A percentile compares a stretch with the other conserved stretches of the same genome.
phyloP scores from a whole-genome alignment of 768 basidiomycete species.

The Trametes sanguinea region DNA sequence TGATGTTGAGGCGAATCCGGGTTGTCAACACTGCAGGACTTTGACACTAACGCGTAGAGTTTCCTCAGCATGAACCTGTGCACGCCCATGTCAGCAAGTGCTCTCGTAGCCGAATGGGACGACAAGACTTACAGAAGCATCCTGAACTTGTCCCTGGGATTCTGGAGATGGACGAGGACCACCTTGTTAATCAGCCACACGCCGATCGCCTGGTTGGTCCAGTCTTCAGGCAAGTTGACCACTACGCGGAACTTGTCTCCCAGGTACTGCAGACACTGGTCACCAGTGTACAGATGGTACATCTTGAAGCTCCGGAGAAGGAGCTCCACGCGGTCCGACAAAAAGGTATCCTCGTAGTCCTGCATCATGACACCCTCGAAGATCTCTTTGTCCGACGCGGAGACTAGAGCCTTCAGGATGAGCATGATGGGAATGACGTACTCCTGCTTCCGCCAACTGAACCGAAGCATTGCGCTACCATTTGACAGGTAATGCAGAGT shows the following conservation, averaged over 20 bases:
- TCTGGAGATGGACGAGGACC: constrained; percentile 86
- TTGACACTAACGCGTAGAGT: constrained; percentile 87
- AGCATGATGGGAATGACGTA: constrained; percentile 98
- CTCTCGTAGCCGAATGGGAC: neutral
- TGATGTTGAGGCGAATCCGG: constrained; percentile 99
- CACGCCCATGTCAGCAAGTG: neutral
- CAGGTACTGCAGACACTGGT: constrained; percentile 91
- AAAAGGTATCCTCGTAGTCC: constrained; percentile 94
- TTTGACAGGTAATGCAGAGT: constrained; percentile 97
- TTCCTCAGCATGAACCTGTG: constrained; percentile 96
- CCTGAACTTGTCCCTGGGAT: constrained; percentile 90
- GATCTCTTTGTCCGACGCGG: constrained; percentile 92
- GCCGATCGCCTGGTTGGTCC: constrained; percentile 82
- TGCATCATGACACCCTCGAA: constrained; percentile 97
- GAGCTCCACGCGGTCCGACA: constrained; percentile 95
- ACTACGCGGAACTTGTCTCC: constrained; percentile 97
- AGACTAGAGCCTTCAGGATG: constrained; percentile 88
- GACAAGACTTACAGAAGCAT: constrained; percentile 77
- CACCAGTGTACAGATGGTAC: constrained; percentile 83
- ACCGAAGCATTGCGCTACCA: constrained; percentile 94
- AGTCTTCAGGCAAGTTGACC: constrained; percentile 88
- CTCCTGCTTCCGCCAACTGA: constrained; percentile 97
- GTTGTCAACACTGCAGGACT: constrained; percentile 89
- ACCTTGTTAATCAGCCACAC: constrained; percentile 81
- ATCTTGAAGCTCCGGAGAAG: constrained; percentile 93